Conservation (phyloP, 2,329 filamentous ascomycete genomes). For the Fusarium sp. region DNA sequence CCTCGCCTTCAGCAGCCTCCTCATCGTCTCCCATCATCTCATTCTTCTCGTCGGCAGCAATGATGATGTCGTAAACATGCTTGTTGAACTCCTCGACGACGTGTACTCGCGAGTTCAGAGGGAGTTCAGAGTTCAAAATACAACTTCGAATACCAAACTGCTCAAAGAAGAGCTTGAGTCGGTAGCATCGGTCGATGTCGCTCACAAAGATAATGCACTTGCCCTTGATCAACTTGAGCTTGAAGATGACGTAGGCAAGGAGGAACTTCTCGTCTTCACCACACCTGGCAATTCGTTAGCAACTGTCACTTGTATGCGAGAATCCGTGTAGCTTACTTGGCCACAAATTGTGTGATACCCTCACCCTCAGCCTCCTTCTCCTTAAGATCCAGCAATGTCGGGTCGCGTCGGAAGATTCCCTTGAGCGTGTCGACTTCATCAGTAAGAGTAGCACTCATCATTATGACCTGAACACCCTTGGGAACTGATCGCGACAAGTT, state of each 20-base stretch:
- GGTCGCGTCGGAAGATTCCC: constrained; percentile 84
- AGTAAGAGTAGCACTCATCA: constrained; percentile 94
- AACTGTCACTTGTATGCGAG: not conserved
- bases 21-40: constrained; percentile 80
- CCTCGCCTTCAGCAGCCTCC: constrained; percentile 54
- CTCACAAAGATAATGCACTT: constrained; percentile 81
- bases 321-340: constrained; percentile 66
- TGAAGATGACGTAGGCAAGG: constrained; percentile 92
- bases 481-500: constrained; percentile 82
- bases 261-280: constrained; percentile 98
- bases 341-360: constrained; percentile 85
- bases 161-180: constrained; percentile 93
- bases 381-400: constrained; percentile 82
- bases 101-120: constrained; percentile 91
- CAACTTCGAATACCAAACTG: constrained; percentile 96
- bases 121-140: constrained; percentile 93
- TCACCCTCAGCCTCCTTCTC: constrained; percentile 82
- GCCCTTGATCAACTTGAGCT: constrained; percentile 91
- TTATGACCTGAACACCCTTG: constrained; percentile 86
- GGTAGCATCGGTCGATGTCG: constrained; percentile 88
- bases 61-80: constrained; percentile 96
- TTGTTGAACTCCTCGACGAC: constrained; percentile 98
- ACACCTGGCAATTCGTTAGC: constrained; percentile 63
- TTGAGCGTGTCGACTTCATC: constrained; percentile 88
- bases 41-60: constrained; percentile 92